Evolutionary conservation across 306 rosid species (phyloP), one percentile per base, ranked within the genome.

Genomic region (Clitoria ternatea): DNA sequence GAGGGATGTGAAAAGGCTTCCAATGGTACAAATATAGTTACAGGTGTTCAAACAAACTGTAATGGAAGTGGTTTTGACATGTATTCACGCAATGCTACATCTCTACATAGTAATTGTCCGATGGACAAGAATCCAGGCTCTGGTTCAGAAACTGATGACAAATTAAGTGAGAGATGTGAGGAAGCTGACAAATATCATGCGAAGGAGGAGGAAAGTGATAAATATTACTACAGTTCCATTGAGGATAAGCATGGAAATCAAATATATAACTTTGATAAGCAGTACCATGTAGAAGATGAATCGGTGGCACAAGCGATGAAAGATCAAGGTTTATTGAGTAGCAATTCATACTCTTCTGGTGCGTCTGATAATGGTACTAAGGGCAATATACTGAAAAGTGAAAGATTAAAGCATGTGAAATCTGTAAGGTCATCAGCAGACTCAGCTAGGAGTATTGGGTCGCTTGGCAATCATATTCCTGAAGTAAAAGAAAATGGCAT

Each of bases 341-440:
- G 79, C 72, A 35, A 60, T 35, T 32, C 71, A 49, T 54, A 29
- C 37, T 61, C 77, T 59, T 32, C 75, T 49, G 69, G 80, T 50
- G 48, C 67, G 48, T 77, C 65, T 33, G 78, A 72, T 53, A 61
- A 57, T 19, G 82, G 80, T 53, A 52, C 45, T 73, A 78, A 70
- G 71, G 83, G 85, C 29, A 78, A 74, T 53, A 43, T 73, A 36
- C 55, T 73, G 36, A 85, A 64, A 76, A 72, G 43, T 67, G 92
- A 90, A 57, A 86, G 84, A 77, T 57, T 81, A 59, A 89, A 94
- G 78, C 79, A 81, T 33, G 85, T 86, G 33, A 94, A 87, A 77
- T 94, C 99, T 37, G 97, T 94, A 50, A 90, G 99, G 73, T 90
- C 97, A 64, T 35, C 79, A 55, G 78, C 73, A n/a, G 98, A 94